A percentile compares a stretch with the other conserved stretches of the same genome.
phyloP scores from a whole-genome alignment of 805 yeast species.

The Jamesozyma spencerorum region DNA sequence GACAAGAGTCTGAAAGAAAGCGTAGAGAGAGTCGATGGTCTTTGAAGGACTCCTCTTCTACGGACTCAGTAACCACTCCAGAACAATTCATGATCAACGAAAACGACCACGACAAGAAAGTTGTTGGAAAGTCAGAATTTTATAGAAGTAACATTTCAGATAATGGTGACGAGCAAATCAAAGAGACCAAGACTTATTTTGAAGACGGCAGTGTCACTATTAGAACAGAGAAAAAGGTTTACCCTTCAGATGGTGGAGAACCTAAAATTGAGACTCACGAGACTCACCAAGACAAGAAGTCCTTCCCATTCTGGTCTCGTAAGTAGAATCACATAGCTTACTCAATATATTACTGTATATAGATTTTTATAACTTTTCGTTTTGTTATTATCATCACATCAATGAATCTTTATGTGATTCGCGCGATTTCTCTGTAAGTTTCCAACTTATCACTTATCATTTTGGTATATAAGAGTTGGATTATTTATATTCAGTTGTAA shows the following conservation, averaged over 20 bases:
- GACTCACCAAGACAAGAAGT: conserved; percentile 4
- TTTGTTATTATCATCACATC: too few relatives aligned
- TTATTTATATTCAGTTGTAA: too few relatives aligned
- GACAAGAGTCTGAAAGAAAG: conserved; percentile 1
- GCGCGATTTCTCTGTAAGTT: too few relatives aligned
- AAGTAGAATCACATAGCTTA: too few relatives aligned
- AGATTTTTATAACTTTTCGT: neutral
- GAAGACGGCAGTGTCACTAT: conserved; percentile 36
- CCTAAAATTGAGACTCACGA: conserved; percentile 29
- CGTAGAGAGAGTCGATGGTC: neutral
- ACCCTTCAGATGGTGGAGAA: conserved; percentile 33
- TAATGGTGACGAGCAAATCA: conserved; percentile 38
- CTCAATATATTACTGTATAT: too few relatives aligned
- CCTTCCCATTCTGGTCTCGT: conserved; percentile 6
- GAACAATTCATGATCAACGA: conserved; percentile 20
- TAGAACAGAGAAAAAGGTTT: conserved; percentile 31
- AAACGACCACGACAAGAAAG: conserved; percentile 11
- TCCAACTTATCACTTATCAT: too few relatives aligned
- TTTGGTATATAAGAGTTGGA: too few relatives aligned
- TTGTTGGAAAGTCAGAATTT: conserved; percentile 34
- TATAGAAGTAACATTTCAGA: conserved; percentile 31
- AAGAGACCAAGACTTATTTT: conserved; percentile 31
- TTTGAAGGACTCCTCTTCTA: neutral
- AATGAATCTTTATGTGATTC: too few relatives aligned
- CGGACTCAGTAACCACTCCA: conserved; percentile 9